Evolutionary conservation across 176 grass and related monocot genomes (phyloP).

Genomic region (Oryza nivara): DNA sequence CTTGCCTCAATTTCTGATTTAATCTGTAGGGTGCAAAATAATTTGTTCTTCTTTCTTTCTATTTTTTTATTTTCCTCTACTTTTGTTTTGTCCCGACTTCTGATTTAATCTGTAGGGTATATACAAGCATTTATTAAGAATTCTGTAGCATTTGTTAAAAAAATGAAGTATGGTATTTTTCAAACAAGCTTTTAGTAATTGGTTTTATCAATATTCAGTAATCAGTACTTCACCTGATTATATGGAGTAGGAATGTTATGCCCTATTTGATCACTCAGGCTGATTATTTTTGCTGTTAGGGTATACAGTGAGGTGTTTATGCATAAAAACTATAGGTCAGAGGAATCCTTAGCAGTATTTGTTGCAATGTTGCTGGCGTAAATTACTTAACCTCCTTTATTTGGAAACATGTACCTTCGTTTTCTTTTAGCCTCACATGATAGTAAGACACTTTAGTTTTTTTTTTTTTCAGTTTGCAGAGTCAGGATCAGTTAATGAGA

Average conservation of each 20-base stretch:
- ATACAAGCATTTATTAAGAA: too few species aligned
- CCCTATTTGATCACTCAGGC: not conserved
- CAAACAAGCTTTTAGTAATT: not conserved
- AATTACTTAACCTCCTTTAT: slow-evolving; percentile 10
- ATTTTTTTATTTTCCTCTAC: too few species aligned
- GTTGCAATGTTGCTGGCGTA: not conserved
- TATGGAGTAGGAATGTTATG: not conserved
- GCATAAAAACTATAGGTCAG: not conserved
- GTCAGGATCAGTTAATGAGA: slow-evolving; percentile 35
- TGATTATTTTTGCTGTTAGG: not conserved
- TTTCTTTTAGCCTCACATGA: not conserved
- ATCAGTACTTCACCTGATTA: not conserved
- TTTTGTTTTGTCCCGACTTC: too few species aligned
- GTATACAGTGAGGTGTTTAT: not conserved
- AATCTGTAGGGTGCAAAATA: too few species aligned
- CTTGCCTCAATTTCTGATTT: not conserved
- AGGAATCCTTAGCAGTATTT: not conserved
- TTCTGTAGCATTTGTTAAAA: not conserved
- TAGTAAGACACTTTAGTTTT: slow-evolving; percentile 35
- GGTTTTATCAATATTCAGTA: not conserved
- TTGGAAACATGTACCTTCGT: not conserved
- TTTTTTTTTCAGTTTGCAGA: slow-evolving; percentile 43
- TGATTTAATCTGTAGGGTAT: too few species aligned
- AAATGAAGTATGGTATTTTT: not conserved
- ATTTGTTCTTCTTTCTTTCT: too few species aligned